phyloP scores from a whole-genome alignment of 169 alveolate genomes.

The Amoebophrya sp. region DNA sequence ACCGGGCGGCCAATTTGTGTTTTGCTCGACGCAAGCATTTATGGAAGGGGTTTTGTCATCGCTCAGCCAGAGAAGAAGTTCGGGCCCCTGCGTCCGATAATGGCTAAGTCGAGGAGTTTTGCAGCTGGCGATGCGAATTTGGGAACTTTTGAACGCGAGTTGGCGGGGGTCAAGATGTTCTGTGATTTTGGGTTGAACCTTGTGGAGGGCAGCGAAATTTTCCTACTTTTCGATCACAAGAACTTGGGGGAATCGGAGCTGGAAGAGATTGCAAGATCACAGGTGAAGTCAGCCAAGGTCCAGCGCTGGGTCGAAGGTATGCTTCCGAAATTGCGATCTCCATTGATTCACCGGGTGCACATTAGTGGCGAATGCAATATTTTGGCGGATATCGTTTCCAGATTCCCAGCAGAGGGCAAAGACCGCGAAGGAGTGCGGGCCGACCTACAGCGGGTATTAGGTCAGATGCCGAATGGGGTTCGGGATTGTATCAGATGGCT shows the following conservation, averaged over 20 bases:
- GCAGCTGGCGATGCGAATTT: neutral
- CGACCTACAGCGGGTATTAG: neutral
- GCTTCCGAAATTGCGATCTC: neutral
- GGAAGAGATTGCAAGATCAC: neutral
- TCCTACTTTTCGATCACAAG: neutral
- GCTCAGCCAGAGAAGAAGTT: neutral
- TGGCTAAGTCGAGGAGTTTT: neutral
- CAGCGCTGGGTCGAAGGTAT: neutral
- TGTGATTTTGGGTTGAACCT: neutral
- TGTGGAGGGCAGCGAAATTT: neutral
- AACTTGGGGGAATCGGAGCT: neutral
- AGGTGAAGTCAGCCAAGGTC: neutral
- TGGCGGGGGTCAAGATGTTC: neutral
- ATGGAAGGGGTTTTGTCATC: neutral
- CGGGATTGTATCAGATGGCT: neutral
- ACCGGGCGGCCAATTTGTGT: neutral
- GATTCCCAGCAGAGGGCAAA: neutral
- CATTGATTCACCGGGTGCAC: neutral
- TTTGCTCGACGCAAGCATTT: neutral
- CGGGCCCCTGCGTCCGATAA: neutral
- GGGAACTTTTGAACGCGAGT: neutral
- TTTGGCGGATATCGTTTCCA: neutral
- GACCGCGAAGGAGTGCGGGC: neutral
- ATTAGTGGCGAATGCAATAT: neutral
- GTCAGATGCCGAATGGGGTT: neutral